A percentile compares a stretch with the other conserved stretches of the same genome.
Evolutionary conservation across 169 alveolate species (phyloP).

Genomic region (Cryptosporidium sp.): DNA sequence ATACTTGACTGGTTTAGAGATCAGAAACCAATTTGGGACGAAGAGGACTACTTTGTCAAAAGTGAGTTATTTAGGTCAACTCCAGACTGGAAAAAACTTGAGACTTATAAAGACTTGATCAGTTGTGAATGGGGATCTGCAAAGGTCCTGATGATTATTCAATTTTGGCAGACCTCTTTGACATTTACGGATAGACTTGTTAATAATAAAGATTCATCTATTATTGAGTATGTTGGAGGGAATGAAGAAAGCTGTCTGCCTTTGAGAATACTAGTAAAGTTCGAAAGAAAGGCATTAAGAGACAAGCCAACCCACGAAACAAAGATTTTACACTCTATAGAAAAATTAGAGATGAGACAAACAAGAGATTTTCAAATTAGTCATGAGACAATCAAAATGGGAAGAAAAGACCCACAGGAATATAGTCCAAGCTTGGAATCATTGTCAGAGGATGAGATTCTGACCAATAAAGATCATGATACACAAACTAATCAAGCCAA

Average conservation of each 20-base stretch:
- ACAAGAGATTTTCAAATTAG: neutral
- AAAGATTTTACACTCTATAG: neutral
- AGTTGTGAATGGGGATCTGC: conserved; percentile 75
- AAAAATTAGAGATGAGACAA: neutral
- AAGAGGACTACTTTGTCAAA: neutral
- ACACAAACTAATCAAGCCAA: neutral
- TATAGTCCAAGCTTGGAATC: neutral
- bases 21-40: conserved; percentile 47
- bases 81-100: conserved; percentile 58
- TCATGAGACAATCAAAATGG: neutral
- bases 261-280: conserved; percentile 41
- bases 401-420: neutral
- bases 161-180: conserved; percentile 60
- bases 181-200: conserved; percentile 46
- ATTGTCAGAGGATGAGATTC: neutral
- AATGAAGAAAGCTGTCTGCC: conserved; percentile 61
- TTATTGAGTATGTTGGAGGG: conserved; percentile 65
- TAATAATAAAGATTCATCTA: conserved; percentile 37
- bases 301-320: neutral
- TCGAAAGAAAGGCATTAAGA: conserved; percentile 33
- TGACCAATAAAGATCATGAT: neutral
- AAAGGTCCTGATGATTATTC: conserved; percentile 31
- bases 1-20: conserved; percentile 40
- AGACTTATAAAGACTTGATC: neutral
- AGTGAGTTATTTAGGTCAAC: conserved; percentile 51